Evolutionary conservation across 208 protist genomes (phyloP), one percentile per base, ranked within the genome.

Genomic region (Endotrypanum monterogeii): DNA sequence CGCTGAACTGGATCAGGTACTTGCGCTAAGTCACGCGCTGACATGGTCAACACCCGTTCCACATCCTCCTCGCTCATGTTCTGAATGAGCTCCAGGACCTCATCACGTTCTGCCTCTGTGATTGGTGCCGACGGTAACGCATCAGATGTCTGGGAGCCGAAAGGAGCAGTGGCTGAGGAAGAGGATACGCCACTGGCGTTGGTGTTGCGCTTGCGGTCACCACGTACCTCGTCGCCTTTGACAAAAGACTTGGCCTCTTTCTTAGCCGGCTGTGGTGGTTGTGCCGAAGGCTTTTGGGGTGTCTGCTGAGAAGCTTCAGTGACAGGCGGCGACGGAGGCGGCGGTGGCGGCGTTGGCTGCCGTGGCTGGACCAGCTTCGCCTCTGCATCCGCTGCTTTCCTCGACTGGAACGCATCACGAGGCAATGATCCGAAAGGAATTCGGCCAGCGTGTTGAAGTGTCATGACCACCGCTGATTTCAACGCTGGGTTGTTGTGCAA

Each of bases 51-150:
- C 41, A 97, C 89, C 16, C 87, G 83, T 67, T 93, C 86, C 28
- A 95, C 86, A 23, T 97, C 93, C 41, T 89, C 87, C 68, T 95
- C 88, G 67, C 84, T 92, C 74, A 97, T 88, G 56, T 78, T 84
- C 16, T 84, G 75, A 20, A 97, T 89, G 46, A 94, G 84, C 73
- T 90, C 78, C 62, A 97, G 61, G 70, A 93, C 86, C 57, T 97
- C 86, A 32, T 96, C 88, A 5, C 81, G 71, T 65, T 93, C 82
- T 39, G 83, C 74, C 67, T 83, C 68, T 48, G 83, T 79, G 32
- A 74, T 75, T 35, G 56, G 70, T 56, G 50, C 71, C 5, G 71
- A 44, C 16, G 60, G 65, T n/a, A 58, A 23, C 32, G 56, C 23
- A 32, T 48, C 57, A 28, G 75, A 20, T 20, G 41, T 54, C 46